phyloP scores from a whole-genome alignment of 139 green algal genomes.

The Chlorella sp. region DNA sequence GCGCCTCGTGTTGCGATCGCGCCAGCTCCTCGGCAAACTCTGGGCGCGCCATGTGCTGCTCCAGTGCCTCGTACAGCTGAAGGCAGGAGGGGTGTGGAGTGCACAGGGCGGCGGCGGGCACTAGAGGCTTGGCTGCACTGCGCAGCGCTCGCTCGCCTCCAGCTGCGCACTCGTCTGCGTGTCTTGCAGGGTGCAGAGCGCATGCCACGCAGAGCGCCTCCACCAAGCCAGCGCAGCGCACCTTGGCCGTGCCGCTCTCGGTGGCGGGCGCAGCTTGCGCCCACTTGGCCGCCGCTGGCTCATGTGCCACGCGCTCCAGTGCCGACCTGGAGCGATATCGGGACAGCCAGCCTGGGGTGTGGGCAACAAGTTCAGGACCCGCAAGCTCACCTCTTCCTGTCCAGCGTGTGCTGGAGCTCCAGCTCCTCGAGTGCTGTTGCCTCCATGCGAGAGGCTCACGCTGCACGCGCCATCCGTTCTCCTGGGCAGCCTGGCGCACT shows the following conservation, averaged over 20 bases:
- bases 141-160: too few species aligned
- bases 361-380: not conserved
- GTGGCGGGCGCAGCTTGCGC: not conserved
- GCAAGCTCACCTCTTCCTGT: conserved; percentile 21
- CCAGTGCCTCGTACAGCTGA: conserved; percentile 13
- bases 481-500: too few species aligned
- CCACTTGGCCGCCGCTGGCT: conserved; percentile 14
- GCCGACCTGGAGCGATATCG: conserved; percentile 15
- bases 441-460: too few species aligned
- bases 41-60: conserved; percentile 23
- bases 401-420: conserved; percentile 32
- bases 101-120: too few species aligned
- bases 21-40: conserved; percentile 22
- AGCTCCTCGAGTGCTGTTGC: not conserved
- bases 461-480: too few species aligned
- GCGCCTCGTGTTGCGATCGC: conserved; percentile 27
- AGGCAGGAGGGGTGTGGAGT: not conserved
- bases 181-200: too few species aligned
- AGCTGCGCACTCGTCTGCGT: too few species aligned
- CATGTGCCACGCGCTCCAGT: conserved; percentile 16
- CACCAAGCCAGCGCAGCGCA: not conserved
- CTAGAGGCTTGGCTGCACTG: too few species aligned
- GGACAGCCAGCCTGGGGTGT: not conserved
- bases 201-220: too few species aligned
- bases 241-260: conserved; percentile 37